A percentile compares a stretch with the other conserved stretches of the same genome.
These are phyloP conservation scores for Botryotinia calthae DNA, from an alignment of 2,329 filamentous ascomycete species.

Conservation along the genomic window DNA sequence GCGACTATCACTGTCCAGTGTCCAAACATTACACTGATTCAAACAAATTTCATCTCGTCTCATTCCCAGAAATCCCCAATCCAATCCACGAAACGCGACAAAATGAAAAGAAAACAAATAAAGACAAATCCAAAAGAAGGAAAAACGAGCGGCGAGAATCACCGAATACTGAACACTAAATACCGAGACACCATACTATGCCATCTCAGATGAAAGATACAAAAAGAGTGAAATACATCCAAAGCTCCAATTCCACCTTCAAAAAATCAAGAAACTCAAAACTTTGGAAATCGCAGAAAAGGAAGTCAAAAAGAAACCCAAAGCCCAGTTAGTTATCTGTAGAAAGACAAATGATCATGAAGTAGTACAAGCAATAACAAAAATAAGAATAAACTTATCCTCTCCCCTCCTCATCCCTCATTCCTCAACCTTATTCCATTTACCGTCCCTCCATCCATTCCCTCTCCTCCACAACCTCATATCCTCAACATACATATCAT, in stretches of 20 bases:
- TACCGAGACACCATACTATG: not conserved
- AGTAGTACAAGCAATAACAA: not conserved
- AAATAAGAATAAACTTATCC: no score
- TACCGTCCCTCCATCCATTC: no score
- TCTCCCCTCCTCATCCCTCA: no score
- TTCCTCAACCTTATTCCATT: not conserved
- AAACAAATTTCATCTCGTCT: no score
- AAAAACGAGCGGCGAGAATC: not conserved
- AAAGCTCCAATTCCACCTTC: not conserved
- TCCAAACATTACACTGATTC: no score
- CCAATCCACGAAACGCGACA: not conserved
- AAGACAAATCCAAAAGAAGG: no score
- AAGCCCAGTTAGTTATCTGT: no score
- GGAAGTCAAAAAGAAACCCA: not conserved
- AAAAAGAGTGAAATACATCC: not conserved
- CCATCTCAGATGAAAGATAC: not conserved
- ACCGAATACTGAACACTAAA: not conserved
- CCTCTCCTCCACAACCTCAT: no score
- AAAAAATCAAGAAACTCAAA: not conserved
- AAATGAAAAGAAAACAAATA: fast-evolving
- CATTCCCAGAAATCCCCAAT: not conserved
- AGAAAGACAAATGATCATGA: not conserved
- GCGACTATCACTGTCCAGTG: no score
- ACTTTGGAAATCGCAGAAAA: not conserved
- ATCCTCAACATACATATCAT: not conserved